phyloP scores from a whole-genome alignment of 2,329 filamentous ascomycete species.

The Pseudomassariella vexata region DNA sequence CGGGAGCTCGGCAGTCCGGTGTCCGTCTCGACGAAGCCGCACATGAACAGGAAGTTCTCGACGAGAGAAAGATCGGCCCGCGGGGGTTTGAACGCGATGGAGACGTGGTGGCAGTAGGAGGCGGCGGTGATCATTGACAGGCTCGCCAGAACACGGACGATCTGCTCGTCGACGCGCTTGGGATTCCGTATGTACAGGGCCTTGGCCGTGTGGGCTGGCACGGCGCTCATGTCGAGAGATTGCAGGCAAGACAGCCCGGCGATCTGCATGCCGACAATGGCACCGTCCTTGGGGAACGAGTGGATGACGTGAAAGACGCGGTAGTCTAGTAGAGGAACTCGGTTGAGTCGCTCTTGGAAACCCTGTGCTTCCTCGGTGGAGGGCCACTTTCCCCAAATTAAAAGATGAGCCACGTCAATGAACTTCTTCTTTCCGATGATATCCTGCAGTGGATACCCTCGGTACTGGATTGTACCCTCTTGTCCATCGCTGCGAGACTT shows the following conservation, averaged over 20 bases:
- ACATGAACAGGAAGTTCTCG: constrained; percentile 15
- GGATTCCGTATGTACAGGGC: constrained; percentile 12
- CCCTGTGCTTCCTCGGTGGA: constrained; percentile 8
- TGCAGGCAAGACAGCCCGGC: constrained; percentile 12
- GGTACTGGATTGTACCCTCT: constrained; percentile 11
- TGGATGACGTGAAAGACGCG: not conserved
- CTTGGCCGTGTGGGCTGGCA: constrained; percentile 11
- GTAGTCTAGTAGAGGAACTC: constrained; percentile 9
- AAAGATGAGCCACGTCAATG: constrained; percentile 10
- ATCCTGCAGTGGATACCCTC: constrained; percentile 12
- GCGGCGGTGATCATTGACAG: constrained; percentile 14
- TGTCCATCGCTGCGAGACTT: constrained; percentile 8
- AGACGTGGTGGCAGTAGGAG: constrained; percentile 13
- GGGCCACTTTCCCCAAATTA: constrained; percentile 12
- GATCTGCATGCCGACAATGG: constrained; percentile 14
- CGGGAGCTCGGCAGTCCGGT: constrained; percentile 10
- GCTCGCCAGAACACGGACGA: constrained; percentile 11
- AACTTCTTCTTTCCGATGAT: constrained; percentile 12
- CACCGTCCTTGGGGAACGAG: constrained; percentile 9
- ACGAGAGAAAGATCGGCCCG: constrained; percentile 12
- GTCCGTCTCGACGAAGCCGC: constrained; percentile 11
- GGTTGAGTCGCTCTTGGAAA: constrained; percentile 10
- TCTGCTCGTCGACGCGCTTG: constrained; percentile 11
- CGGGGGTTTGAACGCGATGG: constrained; percentile 10
- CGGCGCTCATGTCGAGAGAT: constrained; percentile 9